Evolutionary conservation across 495 filamentous ascomycete genomes (phyloP).

Genomic region (Hyaloscypha hepaticicola): DNA sequence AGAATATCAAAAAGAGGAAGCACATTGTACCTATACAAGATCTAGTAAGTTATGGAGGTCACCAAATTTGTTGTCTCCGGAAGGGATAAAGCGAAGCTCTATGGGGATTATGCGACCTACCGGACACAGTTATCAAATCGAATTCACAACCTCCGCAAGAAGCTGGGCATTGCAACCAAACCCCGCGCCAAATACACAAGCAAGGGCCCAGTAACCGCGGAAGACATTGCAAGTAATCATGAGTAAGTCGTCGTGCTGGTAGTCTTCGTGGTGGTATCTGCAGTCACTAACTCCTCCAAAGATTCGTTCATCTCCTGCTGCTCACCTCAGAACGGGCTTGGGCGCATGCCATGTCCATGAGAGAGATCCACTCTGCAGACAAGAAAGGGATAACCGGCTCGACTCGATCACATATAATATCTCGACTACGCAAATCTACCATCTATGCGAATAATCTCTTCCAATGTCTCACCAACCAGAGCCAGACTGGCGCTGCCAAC

Average conservation of each 20-base stretch:
- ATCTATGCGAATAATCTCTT: constrained; percentile 68
- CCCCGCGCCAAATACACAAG: constrained; percentile 81
- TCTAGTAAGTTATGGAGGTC: constrained; percentile 71
- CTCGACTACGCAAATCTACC: constrained; percentile 77
- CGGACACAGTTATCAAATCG: constrained; percentile 75
- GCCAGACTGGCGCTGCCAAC: constrained; percentile 59
- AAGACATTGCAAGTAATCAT: constrained; percentile 72
- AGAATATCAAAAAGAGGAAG: constrained; percentile 3
- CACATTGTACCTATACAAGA: background rate
- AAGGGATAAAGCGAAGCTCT: constrained; percentile 76
- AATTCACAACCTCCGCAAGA: constrained; percentile 80
- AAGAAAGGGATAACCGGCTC: constrained; percentile 74
- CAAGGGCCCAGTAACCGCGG: constrained; percentile 68
- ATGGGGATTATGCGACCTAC: constrained; percentile 88
- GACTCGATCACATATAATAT: constrained; percentile 82
- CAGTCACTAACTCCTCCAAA: constrained; percentile 36
- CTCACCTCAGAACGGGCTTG: constrained; percentile 89
- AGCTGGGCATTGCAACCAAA: constrained; percentile 75
- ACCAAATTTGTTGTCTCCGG: constrained; percentile 76
- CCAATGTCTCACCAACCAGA: constrained; percentile 57
- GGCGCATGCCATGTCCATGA: constrained; percentile 96
- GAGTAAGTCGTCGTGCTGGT: constrained; percentile 54
- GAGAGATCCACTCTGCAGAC: constrained; percentile 76
- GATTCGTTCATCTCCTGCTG: constrained; percentile 76
- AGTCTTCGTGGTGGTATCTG: background rate